Percentiles rank a stretch among this genome's conserved stretches.
Conservation (phyloP, 2,329 filamentous ascomycete genomes). For the Botrytis porri region DNA sequence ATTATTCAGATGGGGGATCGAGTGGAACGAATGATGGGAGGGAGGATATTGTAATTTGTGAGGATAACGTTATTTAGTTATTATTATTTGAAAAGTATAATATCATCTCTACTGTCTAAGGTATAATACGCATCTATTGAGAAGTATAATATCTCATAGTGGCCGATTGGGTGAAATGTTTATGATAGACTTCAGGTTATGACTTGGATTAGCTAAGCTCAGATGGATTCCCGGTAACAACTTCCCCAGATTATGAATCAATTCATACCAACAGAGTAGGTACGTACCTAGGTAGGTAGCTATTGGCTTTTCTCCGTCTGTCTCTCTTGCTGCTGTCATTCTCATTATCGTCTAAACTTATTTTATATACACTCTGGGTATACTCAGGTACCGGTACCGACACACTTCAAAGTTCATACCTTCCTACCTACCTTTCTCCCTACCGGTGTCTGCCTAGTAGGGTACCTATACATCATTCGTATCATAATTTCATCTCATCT, state of each 20-base stretch:
- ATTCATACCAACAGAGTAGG: no score
- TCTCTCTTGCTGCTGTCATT: neutral
- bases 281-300: no score
- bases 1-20: neutral
- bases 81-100: no score
- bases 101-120: no score
- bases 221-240: neutral
- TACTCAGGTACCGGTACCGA: neutral
- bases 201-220: neutral
- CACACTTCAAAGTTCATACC: no score
- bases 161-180: neutral
- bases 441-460: no score
- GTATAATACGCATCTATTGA: no score
- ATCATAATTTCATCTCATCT: neutral
- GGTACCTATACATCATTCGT: no score
- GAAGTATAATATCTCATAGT: neutral
- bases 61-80: no score
- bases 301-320: neutral
- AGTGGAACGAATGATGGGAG: neutral
- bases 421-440: no score
- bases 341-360: neutral
- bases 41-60: no score
- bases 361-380: neutral
- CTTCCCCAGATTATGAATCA: neutral
- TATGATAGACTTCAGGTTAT: neutral